Conservation (phyloP, 768 basidiomycete species). For the Panaeolus cyanescens region DNA sequence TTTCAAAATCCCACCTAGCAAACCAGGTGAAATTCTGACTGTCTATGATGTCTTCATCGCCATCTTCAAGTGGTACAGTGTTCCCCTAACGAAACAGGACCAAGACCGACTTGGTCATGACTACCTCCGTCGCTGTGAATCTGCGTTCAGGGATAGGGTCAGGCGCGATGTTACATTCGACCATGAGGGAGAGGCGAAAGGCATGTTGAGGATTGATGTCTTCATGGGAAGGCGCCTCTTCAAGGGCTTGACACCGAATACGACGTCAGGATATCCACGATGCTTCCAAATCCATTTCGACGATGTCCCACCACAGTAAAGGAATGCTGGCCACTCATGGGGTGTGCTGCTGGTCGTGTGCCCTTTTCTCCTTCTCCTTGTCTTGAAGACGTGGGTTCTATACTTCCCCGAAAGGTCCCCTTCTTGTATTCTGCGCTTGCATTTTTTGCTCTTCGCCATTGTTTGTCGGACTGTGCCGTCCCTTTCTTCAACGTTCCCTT, state of each 20-base stretch:
- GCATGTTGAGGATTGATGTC: slow-evolving; percentile 59
- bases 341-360: not conserved
- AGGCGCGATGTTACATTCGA: slow-evolving; percentile 40
- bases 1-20: slow-evolving; percentile 40
- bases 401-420: too few relatives aligned
- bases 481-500: not conserved
- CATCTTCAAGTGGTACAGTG: slow-evolving; percentile 51
- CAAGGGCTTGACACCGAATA: slow-evolving; percentile 41
- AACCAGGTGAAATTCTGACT: slow-evolving; percentile 44
- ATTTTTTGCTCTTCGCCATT: not conserved
- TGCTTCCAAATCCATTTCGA: slow-evolving; percentile 20
- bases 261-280: slow-evolving; percentile 11
- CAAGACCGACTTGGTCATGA: slow-evolving; percentile 21
- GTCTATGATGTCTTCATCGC: slow-evolving; percentile 62
- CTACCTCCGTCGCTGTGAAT: slow-evolving; percentile 37
- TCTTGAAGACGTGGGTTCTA: too few relatives aligned
- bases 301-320: slow-evolving; percentile 12
- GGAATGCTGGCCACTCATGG: not conserved
- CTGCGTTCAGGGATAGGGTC: slow-evolving; percentile 49
- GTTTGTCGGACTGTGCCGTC: not conserved
- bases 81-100: slow-evolving; percentile 48
- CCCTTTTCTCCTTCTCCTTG: not conserved
- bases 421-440: not conserved
- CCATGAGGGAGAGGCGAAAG: slow-evolving; percentile 43
- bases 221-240: slow-evolving; percentile 55